Evolutionary conservation across 1,284 basidiomycete genomes (phyloP), one percentile per base, ranked within the genome.

Genomic region (Athelia sp.): DNA sequence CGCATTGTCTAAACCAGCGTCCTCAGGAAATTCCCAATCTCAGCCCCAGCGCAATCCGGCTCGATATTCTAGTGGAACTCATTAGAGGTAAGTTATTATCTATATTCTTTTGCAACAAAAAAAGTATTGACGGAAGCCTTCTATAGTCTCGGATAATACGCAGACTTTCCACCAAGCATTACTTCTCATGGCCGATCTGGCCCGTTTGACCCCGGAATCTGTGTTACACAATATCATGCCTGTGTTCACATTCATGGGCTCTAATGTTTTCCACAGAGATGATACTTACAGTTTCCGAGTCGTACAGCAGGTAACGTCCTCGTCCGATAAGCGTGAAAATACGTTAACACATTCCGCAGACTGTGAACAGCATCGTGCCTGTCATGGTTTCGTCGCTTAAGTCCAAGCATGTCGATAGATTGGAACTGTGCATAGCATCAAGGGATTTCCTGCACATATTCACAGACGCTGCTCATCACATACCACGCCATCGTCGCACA

Each of bases 231-330:
- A 97, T 60, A 81, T 98, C 52, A 98, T 99, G 93, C 95, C 97
- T 4, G 88, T 99, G 50, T 98, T 99, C 72, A 98, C 96, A 0
- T 99, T 98, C 71, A 98, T 99, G 87, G 96, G 97, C 23, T 90
- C 93, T 8, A 93, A 93, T 52, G 87, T 98, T 19, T 88, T 99
- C 71, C 94, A 98, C 65, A 80, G 95, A 43, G 97, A 99, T 62
- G 97, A 99, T 63, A 82, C 89, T 0, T 96, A 95, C 69, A 96
- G 90, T 62, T 95, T 98, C 72, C 82, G 85, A 24, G 94, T 99
- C 3, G 91, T 99, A 11, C 93, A 98, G 64, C 91, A 90, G 78
- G 91, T 90, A 48, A 52, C 61, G 21, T 31, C 38, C 24, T 36
- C 26, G 13, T 45, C 23, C 13, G 32, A n/a, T 48, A 23, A 17